Base-by-base conservation (phyloP, 2,329 filamentous ascomycete species). In the Metarhizium rileyi region DNA sequence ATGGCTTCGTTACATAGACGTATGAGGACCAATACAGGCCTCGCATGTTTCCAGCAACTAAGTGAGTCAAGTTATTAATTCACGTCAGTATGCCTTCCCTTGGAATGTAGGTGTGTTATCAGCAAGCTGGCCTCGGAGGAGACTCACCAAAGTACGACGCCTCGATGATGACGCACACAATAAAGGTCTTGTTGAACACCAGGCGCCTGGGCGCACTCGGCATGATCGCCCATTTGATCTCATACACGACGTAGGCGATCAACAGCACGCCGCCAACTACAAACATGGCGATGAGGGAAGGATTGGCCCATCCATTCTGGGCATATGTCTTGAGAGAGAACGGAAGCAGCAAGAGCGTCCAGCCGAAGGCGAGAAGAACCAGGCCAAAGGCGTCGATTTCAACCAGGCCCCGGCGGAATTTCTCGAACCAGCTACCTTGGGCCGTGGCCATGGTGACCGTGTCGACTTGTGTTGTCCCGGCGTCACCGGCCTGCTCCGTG, bases 301-400 rank as follows among this genome's bases (percentile, higher is more conserved):
- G 62, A n/a, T 67, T 67, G 23, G 55, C 56, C 72, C 72, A 77
- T 3, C 59, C 57, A 26, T 68, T 55, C 2, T 62, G 52, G 47
- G 70, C 69, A 41, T 70, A 66, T 3, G 63, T 64, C 46, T 68
- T 67, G 18, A 88, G 71, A 6, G 73, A 83, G 63, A 89, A 80
- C 0, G 84, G 82, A 3, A 89, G 73, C n/a, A 88, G 68, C 56
- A 88, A 78, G 9, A 86, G 64, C 0, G 71, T 67, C 50, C 76
- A 73, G 0, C 74, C 75, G 28, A 67, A 69, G 20, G 66, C 69
- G 30, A 78, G 68, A 1, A 78, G 61, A 16, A 73, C 44, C 2
- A 72, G 61, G 2, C 76, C 76, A 43, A 61, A 54, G 1, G 60
- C 58, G 43, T 63, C 60, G 38, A 62, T 62, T 42, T 62, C 61